These are phyloP conservation scores for Colletotrichum plurivorum DNA, from an alignment of 2,329 filamentous ascomycete genomes.

Conservation along the genomic window DNA sequence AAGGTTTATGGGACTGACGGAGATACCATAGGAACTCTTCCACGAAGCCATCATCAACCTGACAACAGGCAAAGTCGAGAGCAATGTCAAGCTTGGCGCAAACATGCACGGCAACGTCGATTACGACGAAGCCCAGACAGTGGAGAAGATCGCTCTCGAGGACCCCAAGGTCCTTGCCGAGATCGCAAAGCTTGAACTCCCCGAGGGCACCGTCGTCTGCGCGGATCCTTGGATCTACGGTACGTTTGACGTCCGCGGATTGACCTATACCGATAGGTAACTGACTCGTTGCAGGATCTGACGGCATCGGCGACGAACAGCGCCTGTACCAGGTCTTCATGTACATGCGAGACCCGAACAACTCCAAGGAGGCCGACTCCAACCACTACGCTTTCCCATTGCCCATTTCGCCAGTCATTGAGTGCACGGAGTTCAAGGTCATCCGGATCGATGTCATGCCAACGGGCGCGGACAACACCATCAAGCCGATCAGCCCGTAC, in stretches of 20 bases:
- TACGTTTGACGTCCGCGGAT: neutral
- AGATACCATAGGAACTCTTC: conserved; percentile 66
- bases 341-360: conserved; percentile 70
- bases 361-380: conserved; percentile 71
- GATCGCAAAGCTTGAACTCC: conserved; percentile 73
- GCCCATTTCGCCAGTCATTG: conserved; percentile 77
- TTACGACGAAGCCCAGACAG: conserved; percentile 70
- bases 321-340: conserved; percentile 37
- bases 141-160: conserved; percentile 69
- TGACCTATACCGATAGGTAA: neutral
- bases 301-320: conserved; percentile 33
- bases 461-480: conserved; percentile 73
- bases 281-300: conserved; percentile 20
- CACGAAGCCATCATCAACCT: conserved; percentile 72
- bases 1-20: conserved; percentile 4
- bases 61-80: conserved; percentile 63
- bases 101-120: conserved; percentile 73
- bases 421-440: conserved; percentile 73
- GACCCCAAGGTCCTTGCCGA: conserved; percentile 71
- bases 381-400: conserved; percentile 80
- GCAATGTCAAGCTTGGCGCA: conserved; percentile 70
- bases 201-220: conserved; percentile 70
- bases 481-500: conserved; percentile 69
- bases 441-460: conserved; percentile 79
- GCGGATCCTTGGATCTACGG: conserved; percentile 57